Conservation (phyloP, 75 land plant genomes). For the Selaginella tamariscina region DNA sequence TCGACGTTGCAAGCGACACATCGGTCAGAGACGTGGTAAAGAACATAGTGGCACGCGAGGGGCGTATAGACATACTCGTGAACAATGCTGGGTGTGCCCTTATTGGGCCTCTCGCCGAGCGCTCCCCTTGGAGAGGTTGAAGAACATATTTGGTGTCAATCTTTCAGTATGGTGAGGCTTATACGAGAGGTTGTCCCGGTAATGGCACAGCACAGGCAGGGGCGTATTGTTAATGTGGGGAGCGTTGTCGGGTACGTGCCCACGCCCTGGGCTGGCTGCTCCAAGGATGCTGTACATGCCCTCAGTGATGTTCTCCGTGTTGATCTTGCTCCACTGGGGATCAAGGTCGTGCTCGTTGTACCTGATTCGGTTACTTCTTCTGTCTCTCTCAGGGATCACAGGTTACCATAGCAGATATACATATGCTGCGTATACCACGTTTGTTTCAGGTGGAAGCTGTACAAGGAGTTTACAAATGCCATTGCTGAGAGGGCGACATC, state of each 20-base stretch:
- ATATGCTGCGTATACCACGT: too few relatives aligned
- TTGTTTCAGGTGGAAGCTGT: conserved; percentile 25
- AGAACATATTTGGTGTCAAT: conserved; percentile 35
- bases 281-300: conserved; percentile 36
- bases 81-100: conserved; percentile 49
- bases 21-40: conserved; percentile 31
- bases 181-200: conserved; percentile 34
- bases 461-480: conserved; percentile 22
- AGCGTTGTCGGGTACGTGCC: conserved; percentile 32
- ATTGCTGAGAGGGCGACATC: conserved; percentile 36
- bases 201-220: conserved; percentile 25
- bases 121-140: conserved; percentile 24
- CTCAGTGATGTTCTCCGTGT: conserved; percentile 36
- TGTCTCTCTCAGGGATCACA: conserved; percentile 7
- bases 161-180: conserved; percentile 31
- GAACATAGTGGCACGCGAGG: conserved; percentile 16
- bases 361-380: conserved; percentile 30
- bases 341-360: conserved; percentile 32
- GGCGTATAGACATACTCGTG: conserved; percentile 40
- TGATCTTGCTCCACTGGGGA: conserved; percentile 39
- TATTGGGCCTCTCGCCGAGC: conserved; percentile 45
- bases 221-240: conserved; percentile 27
- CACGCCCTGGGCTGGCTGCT: conserved; percentile 42
- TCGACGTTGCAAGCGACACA: conserved; percentile 44
- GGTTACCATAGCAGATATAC: too few relatives aligned